Evolutionary conservation across 495 filamentous ascomycete genomes (phyloP), one percentile per base, ranked within the genome.

Genomic region (Podospora pseudoanserina): DNA sequence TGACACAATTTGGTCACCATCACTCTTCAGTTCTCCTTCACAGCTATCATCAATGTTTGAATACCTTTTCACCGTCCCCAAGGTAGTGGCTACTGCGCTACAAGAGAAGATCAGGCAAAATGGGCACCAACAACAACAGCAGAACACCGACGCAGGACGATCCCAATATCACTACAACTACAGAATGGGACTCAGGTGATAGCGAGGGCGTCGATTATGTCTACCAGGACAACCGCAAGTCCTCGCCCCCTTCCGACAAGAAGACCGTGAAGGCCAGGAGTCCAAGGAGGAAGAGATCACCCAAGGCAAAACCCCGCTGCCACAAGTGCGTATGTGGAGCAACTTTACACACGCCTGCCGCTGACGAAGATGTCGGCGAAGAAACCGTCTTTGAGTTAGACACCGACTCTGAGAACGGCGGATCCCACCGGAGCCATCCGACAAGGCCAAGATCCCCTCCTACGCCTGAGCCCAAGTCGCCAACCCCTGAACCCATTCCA

Each of bases 151-250:
- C 11, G 4, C 30, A 65, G 59, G 71, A 71, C 60, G 64, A 64
- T 7, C 63, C 53, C 19, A 67, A 34, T 49, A 65, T 57, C 13
- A 71, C 66, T 55, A 68, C 71, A 56, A 76, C 72, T 19, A 76
- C 72, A 19, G 74, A 76, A 63, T 76, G 70, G 61, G 74, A 76
- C 54, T 76, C 74, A 44, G 74, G 73, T 65, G 74, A 72, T 20
- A 74, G 71, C 23, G 74, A 70, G 55, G 65, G 68, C 1, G 66
- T 72, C 28, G 68, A 67, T 62, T 74, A 71, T 39, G 69, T 71
- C 60, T 76, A 74, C 68, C 61, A 73, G 60, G 66, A 68, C 18
- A 44, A 65, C 32, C 62, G 30, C 39, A 27, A 1, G 27, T 3
- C 20, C 34, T 16, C 55, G 5, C n/a, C 55, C 23, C 20, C 28